phyloP scores from a whole-genome alignment of 495 filamentous ascomycete species.

The Talaromyces nanjingensis region DNA sequence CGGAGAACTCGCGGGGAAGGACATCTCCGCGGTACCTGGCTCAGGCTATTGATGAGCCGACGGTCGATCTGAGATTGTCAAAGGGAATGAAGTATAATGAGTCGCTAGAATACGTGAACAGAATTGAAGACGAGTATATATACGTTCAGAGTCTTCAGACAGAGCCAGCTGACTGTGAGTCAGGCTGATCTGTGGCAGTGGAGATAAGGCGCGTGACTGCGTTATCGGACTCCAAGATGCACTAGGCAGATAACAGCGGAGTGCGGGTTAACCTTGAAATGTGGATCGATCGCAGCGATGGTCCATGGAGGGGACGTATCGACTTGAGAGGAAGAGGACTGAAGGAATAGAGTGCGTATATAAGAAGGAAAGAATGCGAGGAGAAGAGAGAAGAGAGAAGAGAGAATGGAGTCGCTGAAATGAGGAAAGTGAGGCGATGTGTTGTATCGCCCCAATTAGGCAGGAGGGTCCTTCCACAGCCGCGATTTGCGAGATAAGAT shows the following conservation, averaged over 20 bases:
- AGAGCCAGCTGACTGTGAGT: slow-evolving; percentile 1
- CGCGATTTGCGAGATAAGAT: background rate
- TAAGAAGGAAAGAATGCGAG: background rate
- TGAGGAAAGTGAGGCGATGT: background rate
- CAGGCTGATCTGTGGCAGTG: background rate
- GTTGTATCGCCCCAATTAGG: slow-evolving; percentile 1
- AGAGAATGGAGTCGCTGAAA: too few relatives aligned
- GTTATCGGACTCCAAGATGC: slow-evolving; percentile 1
- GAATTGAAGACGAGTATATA: background rate
- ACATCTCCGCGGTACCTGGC: background rate
- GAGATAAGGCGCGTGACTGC: slow-evolving; percentile 1
- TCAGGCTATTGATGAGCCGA: background rate
- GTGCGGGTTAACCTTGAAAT: background rate
- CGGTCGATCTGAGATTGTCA: background rate
- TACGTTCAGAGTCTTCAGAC: background rate
- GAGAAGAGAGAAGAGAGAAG: background rate
- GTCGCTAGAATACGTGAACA: background rate
- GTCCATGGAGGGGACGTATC: too few relatives aligned
- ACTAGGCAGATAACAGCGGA: background rate
- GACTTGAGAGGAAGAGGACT: too few relatives aligned
- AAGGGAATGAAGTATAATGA: background rate
- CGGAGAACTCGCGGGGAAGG: background rate
- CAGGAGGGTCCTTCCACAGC: slow-evolving; percentile 1
- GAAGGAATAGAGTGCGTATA: background rate
- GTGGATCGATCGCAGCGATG: background rate